phyloP scores from a whole-genome alignment of 2,329 filamentous ascomycete species.

The Ceratocystis smalleyi region DNA sequence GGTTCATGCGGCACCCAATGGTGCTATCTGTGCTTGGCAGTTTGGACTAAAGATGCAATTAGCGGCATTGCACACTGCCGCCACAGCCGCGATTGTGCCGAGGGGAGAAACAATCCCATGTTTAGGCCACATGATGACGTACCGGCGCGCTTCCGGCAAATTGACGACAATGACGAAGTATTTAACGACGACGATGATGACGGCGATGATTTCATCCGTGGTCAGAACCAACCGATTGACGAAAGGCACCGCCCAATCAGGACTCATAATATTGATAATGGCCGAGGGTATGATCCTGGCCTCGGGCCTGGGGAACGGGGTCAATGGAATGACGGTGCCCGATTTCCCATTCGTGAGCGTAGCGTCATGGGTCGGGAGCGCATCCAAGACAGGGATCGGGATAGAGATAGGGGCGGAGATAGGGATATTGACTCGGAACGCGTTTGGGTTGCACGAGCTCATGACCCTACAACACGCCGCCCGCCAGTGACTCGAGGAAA shows the following conservation, averaged over 20 bases:
- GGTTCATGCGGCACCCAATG: conserved; percentile 27
- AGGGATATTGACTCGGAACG: not conserved
- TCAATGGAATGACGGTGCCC: not conserved
- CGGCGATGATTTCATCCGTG: not conserved
- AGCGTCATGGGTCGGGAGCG: not conserved
- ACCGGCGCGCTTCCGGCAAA: not conserved
- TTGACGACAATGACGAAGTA: not conserved
- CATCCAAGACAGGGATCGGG: not conserved
- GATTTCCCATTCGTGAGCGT: not conserved
- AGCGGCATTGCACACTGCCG: conserved; percentile 5
- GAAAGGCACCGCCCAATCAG: not conserved
- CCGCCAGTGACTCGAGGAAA: not conserved
- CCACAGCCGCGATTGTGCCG: conserved; percentile 2
- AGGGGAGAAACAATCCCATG: conserved; percentile 6
- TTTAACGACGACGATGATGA: not conserved
- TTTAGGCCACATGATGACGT: conserved; percentile 2
- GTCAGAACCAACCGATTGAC: not conserved
- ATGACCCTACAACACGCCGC: not conserved
- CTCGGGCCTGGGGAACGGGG: not conserved
- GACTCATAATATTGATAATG: not conserved
- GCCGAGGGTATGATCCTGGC: not conserved
- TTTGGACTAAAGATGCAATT: conserved; percentile 21
- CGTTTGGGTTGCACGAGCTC: not conserved
- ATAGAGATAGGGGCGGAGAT: not conserved
- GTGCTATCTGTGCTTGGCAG: conserved; percentile 27